Evolutionary conservation across 805 yeast species (phyloP).

Genomic region (Candida anglica): DNA sequence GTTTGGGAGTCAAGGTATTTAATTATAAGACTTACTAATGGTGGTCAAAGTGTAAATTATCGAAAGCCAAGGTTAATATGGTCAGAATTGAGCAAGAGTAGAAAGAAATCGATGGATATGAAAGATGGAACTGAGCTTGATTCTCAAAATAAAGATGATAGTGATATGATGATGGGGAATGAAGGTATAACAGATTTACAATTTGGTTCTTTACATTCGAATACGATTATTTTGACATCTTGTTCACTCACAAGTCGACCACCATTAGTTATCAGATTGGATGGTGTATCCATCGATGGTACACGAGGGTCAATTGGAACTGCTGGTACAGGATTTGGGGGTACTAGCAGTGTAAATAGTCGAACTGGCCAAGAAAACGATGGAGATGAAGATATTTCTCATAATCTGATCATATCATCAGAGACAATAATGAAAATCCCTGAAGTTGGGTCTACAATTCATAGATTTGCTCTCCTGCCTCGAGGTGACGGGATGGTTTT

Average conservation of each 20-base stretch:
- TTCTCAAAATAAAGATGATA: slow-evolving; percentile 9
- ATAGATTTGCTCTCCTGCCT: slow-evolving; percentile 72
- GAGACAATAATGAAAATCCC: slow-evolving; percentile 51
- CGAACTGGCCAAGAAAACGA: not conserved
- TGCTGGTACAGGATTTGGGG: slow-evolving; percentile 3
- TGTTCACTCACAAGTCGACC: slow-evolving; percentile 33
- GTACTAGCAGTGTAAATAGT: slow-evolving; percentile 3
- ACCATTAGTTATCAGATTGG: slow-evolving; percentile 27
- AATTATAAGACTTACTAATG: slow-evolving; percentile 64
- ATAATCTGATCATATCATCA: slow-evolving; percentile 18
- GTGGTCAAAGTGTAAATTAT: slow-evolving; percentile 40
- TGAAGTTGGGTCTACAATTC: slow-evolving; percentile 79
- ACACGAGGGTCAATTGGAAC: slow-evolving; percentile 1
- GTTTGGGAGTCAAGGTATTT: slow-evolving; percentile 75
- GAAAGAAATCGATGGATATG: slow-evolving; percentile 47
- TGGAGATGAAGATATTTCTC: not conserved
- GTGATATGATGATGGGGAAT: slow-evolving; percentile 51
- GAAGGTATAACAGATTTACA: slow-evolving; percentile 86
- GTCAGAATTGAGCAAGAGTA: slow-evolving; percentile 22
- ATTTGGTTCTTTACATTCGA: slow-evolving; percentile 41
- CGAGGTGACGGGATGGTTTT: slow-evolving; percentile 84
- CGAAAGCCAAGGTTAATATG: slow-evolving; percentile 37
- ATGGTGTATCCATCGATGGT: slow-evolving; percentile 47
- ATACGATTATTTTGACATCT: slow-evolving; percentile 33
- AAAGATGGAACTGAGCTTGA: slow-evolving; percentile 2